Evolutionary conservation across 1,139 yeast genomes (phyloP).

Genomic region (Diutina siamensis): DNA sequence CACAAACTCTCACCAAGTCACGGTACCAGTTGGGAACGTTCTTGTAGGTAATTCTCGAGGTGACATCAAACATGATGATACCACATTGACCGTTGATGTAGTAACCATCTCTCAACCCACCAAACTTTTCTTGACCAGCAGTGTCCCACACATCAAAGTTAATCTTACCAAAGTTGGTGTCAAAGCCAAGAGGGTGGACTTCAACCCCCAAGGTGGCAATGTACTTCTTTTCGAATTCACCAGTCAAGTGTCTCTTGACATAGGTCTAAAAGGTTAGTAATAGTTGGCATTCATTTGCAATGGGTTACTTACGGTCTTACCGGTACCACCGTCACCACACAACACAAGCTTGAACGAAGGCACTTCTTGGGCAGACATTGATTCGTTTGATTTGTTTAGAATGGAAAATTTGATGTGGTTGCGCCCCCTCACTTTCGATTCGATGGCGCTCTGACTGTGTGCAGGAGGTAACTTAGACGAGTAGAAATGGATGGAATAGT

Average conservation of each 20-base stretch:
- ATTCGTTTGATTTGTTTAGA: not conserved
- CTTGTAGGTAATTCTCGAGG: slow-evolving; percentile 98
- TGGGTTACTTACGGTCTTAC: slow-evolving; percentile 39
- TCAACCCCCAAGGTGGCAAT: slow-evolving; percentile 99
- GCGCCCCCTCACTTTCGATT: slow-evolving; percentile 1
- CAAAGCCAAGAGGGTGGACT: slow-evolving; percentile 97
- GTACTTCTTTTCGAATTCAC: slow-evolving; percentile 98
- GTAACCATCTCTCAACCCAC: slow-evolving; percentile 99
- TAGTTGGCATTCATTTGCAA: not conserved
- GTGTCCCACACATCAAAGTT: slow-evolving; percentile 99
- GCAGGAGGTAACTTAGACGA: not conserved
- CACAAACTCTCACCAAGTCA: slow-evolving; percentile 98
- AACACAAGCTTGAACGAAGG: slow-evolving; percentile 97
- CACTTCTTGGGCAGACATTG: slow-evolving; percentile 23
- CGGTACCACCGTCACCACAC: slow-evolving; percentile 99
- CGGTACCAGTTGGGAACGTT: slow-evolving; percentile 99
- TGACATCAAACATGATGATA: slow-evolving; percentile 99
- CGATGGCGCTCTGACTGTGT: not conserved
- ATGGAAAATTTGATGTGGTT: not conserved
- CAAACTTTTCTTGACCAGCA: slow-evolving; percentile 99
- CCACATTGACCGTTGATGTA: slow-evolving; percentile 99
- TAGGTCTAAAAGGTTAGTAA: slow-evolving; percentile 37
- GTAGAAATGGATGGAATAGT: not conserved
- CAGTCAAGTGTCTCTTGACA: slow-evolving; percentile 98
- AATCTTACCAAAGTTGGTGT: slow-evolving; percentile 97